Evolutionary conservation across 352 stramenopile species (phyloP), one percentile per base, ranked within the genome.

Genomic region (Detonula confervacea): DNA sequence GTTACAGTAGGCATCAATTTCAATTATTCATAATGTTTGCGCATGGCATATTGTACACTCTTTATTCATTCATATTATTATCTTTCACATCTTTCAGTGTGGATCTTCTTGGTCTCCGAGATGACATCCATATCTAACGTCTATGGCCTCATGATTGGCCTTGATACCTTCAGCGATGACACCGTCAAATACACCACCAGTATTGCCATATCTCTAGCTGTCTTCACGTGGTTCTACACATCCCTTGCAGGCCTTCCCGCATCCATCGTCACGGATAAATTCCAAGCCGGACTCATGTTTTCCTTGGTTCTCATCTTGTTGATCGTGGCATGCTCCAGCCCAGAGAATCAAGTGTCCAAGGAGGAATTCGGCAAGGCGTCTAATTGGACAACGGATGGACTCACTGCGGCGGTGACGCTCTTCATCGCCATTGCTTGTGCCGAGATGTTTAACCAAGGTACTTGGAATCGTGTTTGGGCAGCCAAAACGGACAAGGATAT

Each of bases 381-480:
- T 4, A 88, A 87, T 49, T 89, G 64, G 64, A 90, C 86, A 12
- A 51, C 49, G 29, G 83, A 93, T 51, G 86, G 86, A 27, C 35
- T 86, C 16, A 86, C 82, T 55, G 81, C 84, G 6, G 71, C 75
- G 9, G 72, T 93, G 9, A 92, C 84, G 12, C 69, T 93, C 16
- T 61, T 89, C 20, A 87, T 92, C 69, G 88, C 88, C 8, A 80
- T 93, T 67, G 4, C 61, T 24, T 89, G 55, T 64, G 88, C 88
- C n/a, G 86, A 90, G 73, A 81, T 93, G 51, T 93, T 93, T 69
- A 92, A 93, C 62, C 88, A 92, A 55, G 49, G 54, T 14, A 90
- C 63, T 16, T 91, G 86, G 86, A 79, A 89, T 51, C 73, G 88
- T 60, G 88, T 93, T 25, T 93, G 84, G 84, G 86, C 88, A 25